A percentile compares a stretch with the other conserved stretches of the same genome.
Evolutionary conservation across 176 grass and related monocot genomes (phyloP).

Genomic region (Rhipidocladum racemiflorum): DNA sequence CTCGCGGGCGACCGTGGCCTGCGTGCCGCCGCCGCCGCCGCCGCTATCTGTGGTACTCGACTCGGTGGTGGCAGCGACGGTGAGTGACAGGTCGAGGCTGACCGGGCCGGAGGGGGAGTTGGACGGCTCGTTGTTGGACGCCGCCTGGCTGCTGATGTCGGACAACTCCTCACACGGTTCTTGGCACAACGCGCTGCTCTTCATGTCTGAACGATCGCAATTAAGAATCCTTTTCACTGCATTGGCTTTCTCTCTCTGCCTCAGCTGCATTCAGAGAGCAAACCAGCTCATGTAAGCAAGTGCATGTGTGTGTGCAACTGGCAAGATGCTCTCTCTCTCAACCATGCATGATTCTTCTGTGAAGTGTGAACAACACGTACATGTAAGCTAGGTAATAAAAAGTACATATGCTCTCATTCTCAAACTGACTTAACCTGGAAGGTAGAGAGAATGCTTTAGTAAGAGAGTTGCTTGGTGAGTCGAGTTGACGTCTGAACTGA

Average conservation of each 20-base stretch:
- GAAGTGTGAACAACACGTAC: not conserved
- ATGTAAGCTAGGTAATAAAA: not conserved
- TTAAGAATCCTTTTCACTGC: not conserved
- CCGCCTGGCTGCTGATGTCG: conserved; percentile 58
- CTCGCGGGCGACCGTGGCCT: conserved; percentile 19
- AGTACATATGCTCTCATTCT: not conserved
- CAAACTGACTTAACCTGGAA: not conserved
- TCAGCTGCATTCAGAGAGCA: conserved; percentile 37
- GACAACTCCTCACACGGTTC: conserved; percentile 48
- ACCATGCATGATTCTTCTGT: not conserved
- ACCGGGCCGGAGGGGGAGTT: conserved; percentile 28
- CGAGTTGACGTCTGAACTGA: not conserved
- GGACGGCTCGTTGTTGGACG: conserved; percentile 39
- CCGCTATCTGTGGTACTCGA: conserved; percentile 58
- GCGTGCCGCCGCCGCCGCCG: not conserved
- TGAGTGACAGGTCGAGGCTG: conserved; percentile 48
- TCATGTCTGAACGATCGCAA: conserved; percentile 33
- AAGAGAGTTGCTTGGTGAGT: not conserved
- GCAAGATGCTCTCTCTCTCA: not conserved
- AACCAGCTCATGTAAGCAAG: conserved; percentile 11
- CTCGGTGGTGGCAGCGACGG: conserved; percentile 29
- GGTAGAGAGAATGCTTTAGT: not conserved
- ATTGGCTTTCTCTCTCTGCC: not conserved
- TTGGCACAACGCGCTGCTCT: conserved; percentile 20
- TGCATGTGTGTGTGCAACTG: not conserved